Evolutionary conservation across 768 basidiomycete species (phyloP), one percentile per base, ranked within the genome.

Genomic region (Rossbeevera mucosa): DNA sequence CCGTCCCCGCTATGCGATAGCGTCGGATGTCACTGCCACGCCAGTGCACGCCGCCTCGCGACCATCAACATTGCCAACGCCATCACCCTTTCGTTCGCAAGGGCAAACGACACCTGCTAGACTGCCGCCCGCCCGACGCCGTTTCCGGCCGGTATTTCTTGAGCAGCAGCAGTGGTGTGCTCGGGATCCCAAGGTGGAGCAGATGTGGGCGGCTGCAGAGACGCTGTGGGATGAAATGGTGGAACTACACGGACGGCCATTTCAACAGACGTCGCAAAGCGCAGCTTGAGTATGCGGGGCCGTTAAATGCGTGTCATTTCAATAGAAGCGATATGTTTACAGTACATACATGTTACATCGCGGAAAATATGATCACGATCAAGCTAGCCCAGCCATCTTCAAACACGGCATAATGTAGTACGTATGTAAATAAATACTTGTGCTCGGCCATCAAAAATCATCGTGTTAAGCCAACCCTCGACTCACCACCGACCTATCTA

Each of bases 151-250:
- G 7, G 70, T 80, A 13, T 80, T 79, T 63, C 65, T 73, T 2
- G 78, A 79, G 55, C 72, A 75, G n/a, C 60, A 70, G 46, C 77
- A 80, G 43, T 81, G 80, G 80, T 67, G 62, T 22, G 64, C 64
- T 25, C 59, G 62, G 28, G 80, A 80, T 57, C 76, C 70, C 29
- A 70, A 64, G 47, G 59, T 59, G n/a, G 60, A 61, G 29, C 54
- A 47, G n/a, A 58, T 67, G 40, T 68, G 68, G 67, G 55, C 45
- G 6, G 52, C 12, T 25, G 66, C 61, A 13, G 46, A 48, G 28
- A 26, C n/a, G 1, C 52, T 55, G 41, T 42, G 56, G 16, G 42
- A 52, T 3, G 45, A 55, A 48, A 59, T 63, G 66, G 43, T 55
- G 30, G 33, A 36, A n/a, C n/a, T 36, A n/a, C 3, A 36, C 2